Evolutionary conservation across 2,329 filamentous ascomycete species (phyloP).

Genomic region (Thielaviopsis punctulata): DNA sequence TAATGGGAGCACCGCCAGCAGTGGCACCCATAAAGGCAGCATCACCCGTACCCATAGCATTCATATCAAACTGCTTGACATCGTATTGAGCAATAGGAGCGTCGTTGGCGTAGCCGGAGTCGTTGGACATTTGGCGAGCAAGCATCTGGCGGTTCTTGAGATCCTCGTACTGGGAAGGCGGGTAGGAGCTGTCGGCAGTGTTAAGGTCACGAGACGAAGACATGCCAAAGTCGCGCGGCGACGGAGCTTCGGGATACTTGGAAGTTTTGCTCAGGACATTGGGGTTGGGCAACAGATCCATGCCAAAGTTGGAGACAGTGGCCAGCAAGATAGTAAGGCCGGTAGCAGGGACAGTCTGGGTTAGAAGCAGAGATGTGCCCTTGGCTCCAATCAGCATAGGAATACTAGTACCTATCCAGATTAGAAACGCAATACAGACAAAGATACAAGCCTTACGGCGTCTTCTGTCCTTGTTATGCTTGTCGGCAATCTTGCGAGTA

Average conservation of each 20-base stretch:
- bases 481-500: conserved; percentile 16
- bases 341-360: conserved; percentile 32
- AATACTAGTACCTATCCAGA: conserved; percentile 39
- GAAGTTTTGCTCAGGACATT: background rate
- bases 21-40: conserved; percentile 5
- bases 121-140: conserved; percentile 6
- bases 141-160: conserved; percentile 22
- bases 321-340: conserved; percentile 33
- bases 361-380: conserved; percentile 25
- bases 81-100: background rate
- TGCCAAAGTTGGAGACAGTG: conserved; percentile 19
- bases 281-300: conserved; percentile 22
- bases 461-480: conserved; percentile 18
- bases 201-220: conserved; percentile 20
- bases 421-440: conserved; percentile 26
- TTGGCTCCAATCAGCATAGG: conserved; percentile 32
- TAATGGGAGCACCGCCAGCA: conserved; percentile 17
- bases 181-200: conserved; percentile 26
- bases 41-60: background rate
- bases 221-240: conserved; percentile 12
- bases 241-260: conserved; percentile 11
- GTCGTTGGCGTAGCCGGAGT: background rate
- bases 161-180: conserved; percentile 31
- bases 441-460: conserved; percentile 26
- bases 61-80: conserved; percentile 3